Evolutionary conservation across 1,284 basidiomycete species (phyloP).

Genomic region (Takashimella koratensis): DNA sequence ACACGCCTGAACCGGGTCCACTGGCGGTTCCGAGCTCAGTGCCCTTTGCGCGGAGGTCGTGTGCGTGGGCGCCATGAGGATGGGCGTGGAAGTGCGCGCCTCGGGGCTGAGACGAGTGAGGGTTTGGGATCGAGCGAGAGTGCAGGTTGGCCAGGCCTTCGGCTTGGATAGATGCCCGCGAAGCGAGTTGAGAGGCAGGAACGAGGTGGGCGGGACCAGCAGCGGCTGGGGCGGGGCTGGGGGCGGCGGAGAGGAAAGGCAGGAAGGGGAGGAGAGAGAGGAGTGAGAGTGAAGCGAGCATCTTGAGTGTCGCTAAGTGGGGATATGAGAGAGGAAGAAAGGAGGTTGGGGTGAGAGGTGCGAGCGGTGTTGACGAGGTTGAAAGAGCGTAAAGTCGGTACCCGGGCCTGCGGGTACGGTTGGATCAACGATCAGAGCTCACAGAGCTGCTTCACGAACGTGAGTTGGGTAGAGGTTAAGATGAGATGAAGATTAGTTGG

Average conservation of each 20-base stretch:
- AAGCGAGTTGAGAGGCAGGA: neutral
- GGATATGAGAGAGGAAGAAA: too few relatives aligned
- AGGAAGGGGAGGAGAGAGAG: conserved; percentile 19
- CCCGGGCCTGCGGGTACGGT: too few relatives aligned
- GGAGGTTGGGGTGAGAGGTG: neutral
- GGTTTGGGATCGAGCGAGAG: neutral
- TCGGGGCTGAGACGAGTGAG: too few relatives aligned
- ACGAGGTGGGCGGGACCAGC: conserved; percentile 1
- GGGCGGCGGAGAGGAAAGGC: conserved; percentile 5
- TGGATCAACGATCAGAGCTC: too few relatives aligned
- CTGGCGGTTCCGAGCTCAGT: neutral
- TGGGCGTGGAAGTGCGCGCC: too few relatives aligned
- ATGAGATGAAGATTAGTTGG: too few relatives aligned
- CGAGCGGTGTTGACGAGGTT: too few relatives aligned
- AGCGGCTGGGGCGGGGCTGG: conserved; percentile 1
- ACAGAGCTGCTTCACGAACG: too few relatives aligned
- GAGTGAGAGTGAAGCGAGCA: conserved; percentile 5
- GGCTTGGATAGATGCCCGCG: conserved; percentile 1
- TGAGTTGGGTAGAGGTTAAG: too few relatives aligned
- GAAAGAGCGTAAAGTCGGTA: too few relatives aligned
- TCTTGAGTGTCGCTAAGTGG: conserved; percentile 1
- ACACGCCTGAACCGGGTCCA: neutral
- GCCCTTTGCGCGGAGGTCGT: neutral
- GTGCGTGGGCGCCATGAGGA: neutral
- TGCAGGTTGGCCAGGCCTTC: neutral